Percentiles rank a stretch among this genome's conserved stretches.
phyloP scores from a whole-genome alignment of 2,329 filamentous ascomycete genomes.

The Monilinia aucupariae region DNA sequence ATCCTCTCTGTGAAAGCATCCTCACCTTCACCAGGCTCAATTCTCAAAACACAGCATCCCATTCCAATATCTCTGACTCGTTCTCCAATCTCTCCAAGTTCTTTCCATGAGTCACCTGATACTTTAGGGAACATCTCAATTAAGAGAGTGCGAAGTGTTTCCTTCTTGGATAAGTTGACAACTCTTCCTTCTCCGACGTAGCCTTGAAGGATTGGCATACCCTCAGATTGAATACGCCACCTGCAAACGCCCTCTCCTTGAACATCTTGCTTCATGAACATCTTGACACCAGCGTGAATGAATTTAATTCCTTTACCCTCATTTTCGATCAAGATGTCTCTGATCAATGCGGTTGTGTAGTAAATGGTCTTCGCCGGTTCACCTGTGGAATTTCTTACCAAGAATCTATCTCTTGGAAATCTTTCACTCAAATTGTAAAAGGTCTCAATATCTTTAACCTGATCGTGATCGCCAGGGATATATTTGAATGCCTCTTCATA shows the following conservation, averaged over 20 bases:
- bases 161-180: conserved; percentile 67
- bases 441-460: conserved; percentile 68
- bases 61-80: conserved; percentile 72
- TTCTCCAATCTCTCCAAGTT: conserved; percentile 82
- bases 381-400: conserved; percentile 89
- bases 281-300: conserved; percentile 93
- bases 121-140: conserved; percentile 97
- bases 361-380: conserved; percentile 92
- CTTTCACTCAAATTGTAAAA: conserved; percentile 82
- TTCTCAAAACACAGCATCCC: conserved; percentile 85
- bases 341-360: conserved; percentile 81
- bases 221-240: conserved; percentile 95
- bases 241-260: conserved; percentile 80
- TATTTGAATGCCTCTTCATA: conserved; percentile 95
- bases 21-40: conserved; percentile 65
- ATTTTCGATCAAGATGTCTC: conserved; percentile 80
- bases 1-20: conserved; percentile 68
- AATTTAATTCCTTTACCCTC: conserved; percentile 91
- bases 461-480: conserved; percentile 65
- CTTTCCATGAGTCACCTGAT: conserved; percentile 64
- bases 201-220: conserved; percentile 82
- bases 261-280: conserved; percentile 97
- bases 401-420: conserved; percentile 87
- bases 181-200: conserved; percentile 79
- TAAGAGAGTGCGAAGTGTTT: conserved; percentile 75